These are phyloP conservation scores for Bullera alba DNA, from an alignment of 768 basidiomycete genomes.

Conservation along the genomic window DNA sequence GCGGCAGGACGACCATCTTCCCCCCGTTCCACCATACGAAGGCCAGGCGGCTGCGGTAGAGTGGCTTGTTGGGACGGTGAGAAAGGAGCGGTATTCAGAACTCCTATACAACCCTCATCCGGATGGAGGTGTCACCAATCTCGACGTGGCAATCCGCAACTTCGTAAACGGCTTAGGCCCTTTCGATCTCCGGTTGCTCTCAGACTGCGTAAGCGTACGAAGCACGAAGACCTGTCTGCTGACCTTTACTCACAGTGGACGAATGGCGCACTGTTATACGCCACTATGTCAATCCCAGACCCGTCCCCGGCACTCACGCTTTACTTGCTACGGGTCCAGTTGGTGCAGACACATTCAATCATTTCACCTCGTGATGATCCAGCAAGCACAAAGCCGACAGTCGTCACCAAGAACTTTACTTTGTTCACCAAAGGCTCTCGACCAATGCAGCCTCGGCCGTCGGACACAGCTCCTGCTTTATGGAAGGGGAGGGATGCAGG, in stretches of 20 bases:
- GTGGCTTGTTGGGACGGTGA: constrained; percentile 11
- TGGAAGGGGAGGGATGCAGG: constrained; percentile 8
- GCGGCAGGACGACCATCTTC: constrained; percentile 2
- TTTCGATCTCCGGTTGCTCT: constrained; percentile 10
- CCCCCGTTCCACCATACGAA: constrained; percentile 1
- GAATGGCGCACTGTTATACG: constrained; percentile 14
- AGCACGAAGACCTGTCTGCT: too few relatives aligned
- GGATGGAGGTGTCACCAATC: constrained; percentile 9
- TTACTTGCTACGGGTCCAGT: constrained; percentile 14
- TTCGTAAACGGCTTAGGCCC: constrained; percentile 2
- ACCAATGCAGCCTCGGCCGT: constrained; percentile 3
- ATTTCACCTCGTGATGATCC: constrained; percentile 14
- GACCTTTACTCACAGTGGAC: constrained; percentile 29
- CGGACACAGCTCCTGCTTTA: background rate
- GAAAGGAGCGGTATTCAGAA: constrained; percentile 2
- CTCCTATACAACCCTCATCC: constrained; percentile 11
- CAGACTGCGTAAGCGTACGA: constrained; percentile 8
- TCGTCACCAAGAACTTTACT: background rate
- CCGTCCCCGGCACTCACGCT: constrained; percentile 15
- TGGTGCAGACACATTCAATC: constrained; percentile 18
- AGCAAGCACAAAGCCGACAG: constrained; percentile 5
- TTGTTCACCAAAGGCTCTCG: background rate
- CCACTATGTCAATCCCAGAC: constrained; percentile 5
- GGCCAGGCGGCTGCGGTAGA: background rate
- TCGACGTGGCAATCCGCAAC: constrained; percentile 16